Conservation (phyloP, 1,139 yeast species). For the Eremothecium gossypii region DNA sequence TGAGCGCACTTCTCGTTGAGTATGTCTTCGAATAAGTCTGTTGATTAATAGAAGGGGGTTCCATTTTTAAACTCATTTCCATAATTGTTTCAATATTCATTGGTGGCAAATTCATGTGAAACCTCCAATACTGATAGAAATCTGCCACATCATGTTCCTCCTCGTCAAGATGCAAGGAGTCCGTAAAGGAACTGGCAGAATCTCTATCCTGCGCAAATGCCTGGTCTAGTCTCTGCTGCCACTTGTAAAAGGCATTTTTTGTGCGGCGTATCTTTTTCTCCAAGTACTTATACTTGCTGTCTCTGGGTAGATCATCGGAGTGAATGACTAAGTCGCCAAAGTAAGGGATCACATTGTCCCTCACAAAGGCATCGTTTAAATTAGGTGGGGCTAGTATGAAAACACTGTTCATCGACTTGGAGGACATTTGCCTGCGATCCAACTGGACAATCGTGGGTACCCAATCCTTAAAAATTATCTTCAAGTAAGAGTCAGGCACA, state of each 20-base stretch:
- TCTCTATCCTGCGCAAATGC: conserved; percentile 2
- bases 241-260: conserved; percentile 65
- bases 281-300: conserved; percentile 39
- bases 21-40: conserved; percentile 18
- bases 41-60: conserved; percentile 24
- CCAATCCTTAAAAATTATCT: conserved; percentile 74
- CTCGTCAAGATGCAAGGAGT: background rate
- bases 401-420: conserved; percentile 38
- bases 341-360: conserved; percentile 75
- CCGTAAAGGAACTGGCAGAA: background rate
- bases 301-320: conserved; percentile 24
- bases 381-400: conserved; percentile 66
- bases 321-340: conserved; percentile 64
- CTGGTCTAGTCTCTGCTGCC: conserved; percentile 41
- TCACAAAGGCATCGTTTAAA: conserved; percentile 67
- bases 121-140: conserved; percentile 25
- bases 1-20: conserved; percentile 30
- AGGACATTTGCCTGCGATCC: conserved; percentile 61
- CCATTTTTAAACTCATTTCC: conserved; percentile 23
- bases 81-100: conserved; percentile 22
- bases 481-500: conserved; percentile 53
- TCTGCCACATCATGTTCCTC: background rate
- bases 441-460: conserved; percentile 87
- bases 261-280: conserved; percentile 62
- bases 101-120: conserved; percentile 20